Evolutionary conservation across 2,329 filamentous ascomycete genomes (phyloP).

Genomic region (Zelopaecilomyces penicillatus): DNA sequence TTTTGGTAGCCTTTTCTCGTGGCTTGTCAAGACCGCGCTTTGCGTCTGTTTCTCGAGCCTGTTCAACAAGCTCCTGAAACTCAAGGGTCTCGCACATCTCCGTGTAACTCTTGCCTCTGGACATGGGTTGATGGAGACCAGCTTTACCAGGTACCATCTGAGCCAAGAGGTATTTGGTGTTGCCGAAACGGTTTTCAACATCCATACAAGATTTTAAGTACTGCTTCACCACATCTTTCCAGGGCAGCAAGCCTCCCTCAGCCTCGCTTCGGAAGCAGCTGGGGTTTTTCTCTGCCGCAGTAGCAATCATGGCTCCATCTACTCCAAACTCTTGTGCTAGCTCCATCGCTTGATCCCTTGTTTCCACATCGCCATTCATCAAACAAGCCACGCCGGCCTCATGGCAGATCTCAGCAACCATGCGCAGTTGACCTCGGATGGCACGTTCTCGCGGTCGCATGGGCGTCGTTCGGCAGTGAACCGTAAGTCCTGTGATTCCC

Average conservation of each 20-base stretch:
- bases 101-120: conserved; percentile 60
- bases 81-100: conserved; percentile 59
- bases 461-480: conserved; percentile 92
- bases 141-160: conserved; percentile 81
- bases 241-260: conserved; percentile 63
- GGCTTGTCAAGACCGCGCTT: conserved; percentile 51
- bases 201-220: conserved; percentile 68
- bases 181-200: conserved; percentile 78
- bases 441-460: conserved; percentile 89
- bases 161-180: conserved; percentile 84
- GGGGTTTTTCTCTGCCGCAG: conserved; percentile 81
- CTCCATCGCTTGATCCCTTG: conserved; percentile 59
- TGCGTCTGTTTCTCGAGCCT: conserved; percentile 58
- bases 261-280: conserved; percentile 69
- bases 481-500: conserved; percentile 83
- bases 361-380: conserved; percentile 88
- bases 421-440: conserved; percentile 74
- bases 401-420: conserved; percentile 73
- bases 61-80: conserved; percentile 52
- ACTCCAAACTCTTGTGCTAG: conserved; percentile 74
- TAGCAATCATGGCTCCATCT: conserved; percentile 96
- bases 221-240: conserved; percentile 67
- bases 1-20: conserved; percentile 21
- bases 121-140: conserved; percentile 52
- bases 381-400: conserved; percentile 83